Conservation (phyloP, 306 rosid genomes). For the Prunus fruticosa region DNA sequence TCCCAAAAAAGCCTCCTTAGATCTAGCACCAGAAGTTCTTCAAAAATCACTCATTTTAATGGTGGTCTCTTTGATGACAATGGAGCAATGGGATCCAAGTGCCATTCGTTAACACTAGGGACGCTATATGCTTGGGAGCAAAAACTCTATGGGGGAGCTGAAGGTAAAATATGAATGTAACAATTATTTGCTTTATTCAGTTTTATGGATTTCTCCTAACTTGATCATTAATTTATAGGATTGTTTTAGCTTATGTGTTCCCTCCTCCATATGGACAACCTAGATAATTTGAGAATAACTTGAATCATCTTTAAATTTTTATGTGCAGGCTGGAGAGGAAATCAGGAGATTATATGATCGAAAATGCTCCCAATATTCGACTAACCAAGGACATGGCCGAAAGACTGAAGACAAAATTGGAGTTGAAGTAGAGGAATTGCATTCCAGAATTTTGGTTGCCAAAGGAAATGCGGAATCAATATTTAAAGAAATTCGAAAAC, state of each 20-base stretch:
- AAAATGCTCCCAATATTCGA: too few species aligned
- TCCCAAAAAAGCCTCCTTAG: slow-evolving; percentile 57
- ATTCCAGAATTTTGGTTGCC: slow-evolving; percentile 40
- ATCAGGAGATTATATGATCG: slow-evolving; percentile 36
- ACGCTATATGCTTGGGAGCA: slow-evolving; percentile 80
- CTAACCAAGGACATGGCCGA: too few species aligned
- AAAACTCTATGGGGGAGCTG: slow-evolving; percentile 65
- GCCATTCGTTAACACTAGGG: slow-evolving; percentile 60
- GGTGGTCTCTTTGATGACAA: slow-evolving; percentile 52
- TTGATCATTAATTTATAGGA: too few species aligned
- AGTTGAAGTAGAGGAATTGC: not conserved
- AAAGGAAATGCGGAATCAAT: slow-evolving; percentile 62
- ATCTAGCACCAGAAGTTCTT: slow-evolving; percentile 40
- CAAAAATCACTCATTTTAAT: slow-evolving; percentile 46
- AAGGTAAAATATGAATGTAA: slow-evolving; percentile 44
- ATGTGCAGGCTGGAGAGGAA: slow-evolving; percentile 33
- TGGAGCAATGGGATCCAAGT: slow-evolving; percentile 45
- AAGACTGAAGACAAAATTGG: too few species aligned
- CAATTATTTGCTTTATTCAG: too few species aligned
- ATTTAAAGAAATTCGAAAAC: slow-evolving; percentile 46
- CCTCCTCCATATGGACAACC: too few species aligned
- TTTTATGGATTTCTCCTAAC: too few species aligned
- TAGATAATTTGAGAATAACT: too few species aligned
- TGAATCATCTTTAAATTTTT: too few species aligned
- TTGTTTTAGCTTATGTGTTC: too few species aligned